Evolutionary conservation across 2,329 filamentous ascomycete species (phyloP), one percentile per base, ranked within the genome.

Genomic region (Colletotrichum sp.): DNA sequence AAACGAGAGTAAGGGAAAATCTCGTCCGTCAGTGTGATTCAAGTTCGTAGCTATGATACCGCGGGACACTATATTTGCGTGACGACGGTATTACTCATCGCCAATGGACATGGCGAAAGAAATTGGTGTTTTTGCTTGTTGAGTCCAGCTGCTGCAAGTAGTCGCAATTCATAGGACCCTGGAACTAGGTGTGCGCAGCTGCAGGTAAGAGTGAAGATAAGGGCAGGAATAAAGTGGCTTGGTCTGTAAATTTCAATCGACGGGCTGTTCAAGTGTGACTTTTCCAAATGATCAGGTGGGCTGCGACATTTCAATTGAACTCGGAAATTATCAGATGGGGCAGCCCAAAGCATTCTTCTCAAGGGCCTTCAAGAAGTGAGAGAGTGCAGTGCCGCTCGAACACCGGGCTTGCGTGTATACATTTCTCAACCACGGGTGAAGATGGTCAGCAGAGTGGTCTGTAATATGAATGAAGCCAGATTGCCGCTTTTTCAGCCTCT

Each of bases 261-360:
- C 28, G 28, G 8, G 8, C 28, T 9, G 28, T 10, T 30, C 28
- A 30, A 9, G 28, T 30, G 28, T 30, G 28, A 30, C 28, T 30
- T 30, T 30, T 3, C 28, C 28, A 30, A 10, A 30, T 30, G 28
- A 30, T 30, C 9, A 30, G 8, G 8, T 30, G 28, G 28, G 28
- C 8, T 30, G 28, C 28, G 8, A 10, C 28, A 30, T 30, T 9
- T 30, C 28, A 44, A 10, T 44, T 10, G 18, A 12, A 44, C 9
- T n/a, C 7, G n/a, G 6, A 49, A 49, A 13, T 2, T 6, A 4
- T 21, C 3, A 21, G n/a, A 49, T 21, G n/a, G 18, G 1, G n/a
- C 5, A 3, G n/a, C 44, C n/a, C 1, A 4, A 21, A 21, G 10
- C 44, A 6, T 1, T n/a, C 3, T 6, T 6, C 9, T 12, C 18